phyloP scores from a whole-genome alignment of 2,329 filamentous ascomycete species.

The Cryphonectria parasitica region DNA sequence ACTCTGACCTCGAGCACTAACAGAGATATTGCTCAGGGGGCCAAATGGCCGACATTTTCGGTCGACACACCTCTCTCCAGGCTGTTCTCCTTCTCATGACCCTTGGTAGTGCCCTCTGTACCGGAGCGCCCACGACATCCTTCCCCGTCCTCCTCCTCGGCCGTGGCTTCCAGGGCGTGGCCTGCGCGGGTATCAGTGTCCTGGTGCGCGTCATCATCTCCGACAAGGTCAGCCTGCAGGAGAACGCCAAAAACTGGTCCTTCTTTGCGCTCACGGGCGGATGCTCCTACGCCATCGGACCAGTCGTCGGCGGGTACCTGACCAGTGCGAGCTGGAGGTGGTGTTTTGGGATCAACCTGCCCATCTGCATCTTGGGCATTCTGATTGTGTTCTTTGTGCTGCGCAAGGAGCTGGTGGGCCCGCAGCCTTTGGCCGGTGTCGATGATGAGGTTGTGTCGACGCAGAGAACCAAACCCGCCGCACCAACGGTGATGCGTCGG shows the following conservation, averaged over 20 bases:
- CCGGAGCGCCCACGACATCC: slow-evolving; percentile 54
- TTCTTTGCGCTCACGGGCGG: slow-evolving; percentile 64
- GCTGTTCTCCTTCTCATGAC: slow-evolving; percentile 59
- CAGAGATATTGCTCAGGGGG: slow-evolving; percentile 39
- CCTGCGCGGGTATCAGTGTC: slow-evolving; percentile 64
- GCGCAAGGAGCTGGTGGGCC: slow-evolving; percentile 60
- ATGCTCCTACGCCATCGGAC: slow-evolving; percentile 62
- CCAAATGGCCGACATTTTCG: slow-evolving; percentile 67
- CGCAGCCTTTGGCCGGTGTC: slow-evolving; percentile 51
- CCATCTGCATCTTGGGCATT: slow-evolving; percentile 56
- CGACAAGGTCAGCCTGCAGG: slow-evolving; percentile 63
- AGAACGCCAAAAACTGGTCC: slow-evolving; percentile 66
- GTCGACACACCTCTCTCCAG: slow-evolving; percentile 62
- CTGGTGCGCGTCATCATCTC: slow-evolving; percentile 64
- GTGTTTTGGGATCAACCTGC: slow-evolving; percentile 67
- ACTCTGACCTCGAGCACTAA: not conserved
- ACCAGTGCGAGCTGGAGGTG: slow-evolving; percentile 64
- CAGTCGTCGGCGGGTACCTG: slow-evolving; percentile 63
- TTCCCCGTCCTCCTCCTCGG: slow-evolving; percentile 66
- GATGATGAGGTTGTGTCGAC: slow-evolving; percentile 36
- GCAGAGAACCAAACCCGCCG: not conserved
- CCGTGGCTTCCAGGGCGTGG: slow-evolving; percentile 64
- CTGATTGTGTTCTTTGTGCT: slow-evolving; percentile 59
- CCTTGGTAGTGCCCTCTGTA: slow-evolving; percentile 64
- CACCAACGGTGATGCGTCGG: slow-evolving; percentile 47